These are phyloP conservation scores for Gloeostereum incarnatum DNA, from an alignment of 768 basidiomycete genomes.

Conservation along the genomic window DNA sequence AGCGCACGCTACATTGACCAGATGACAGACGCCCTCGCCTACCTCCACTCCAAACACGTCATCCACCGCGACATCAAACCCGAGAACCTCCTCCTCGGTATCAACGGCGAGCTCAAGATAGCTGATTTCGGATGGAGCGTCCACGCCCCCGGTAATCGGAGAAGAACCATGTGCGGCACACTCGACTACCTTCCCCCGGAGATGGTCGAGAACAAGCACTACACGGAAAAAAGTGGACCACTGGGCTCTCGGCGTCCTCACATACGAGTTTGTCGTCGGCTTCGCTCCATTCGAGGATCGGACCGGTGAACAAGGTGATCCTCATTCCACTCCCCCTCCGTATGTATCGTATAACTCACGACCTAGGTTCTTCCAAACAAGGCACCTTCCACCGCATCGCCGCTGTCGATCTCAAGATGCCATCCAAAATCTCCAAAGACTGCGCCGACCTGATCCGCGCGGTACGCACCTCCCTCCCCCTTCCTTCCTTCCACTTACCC, in stretches of 20 bases:
- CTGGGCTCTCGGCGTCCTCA: constrained; percentile 27
- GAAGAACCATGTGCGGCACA: constrained; percentile 91
- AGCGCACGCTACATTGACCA: constrained; percentile 91
- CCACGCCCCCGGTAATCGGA: constrained; percentile 85
- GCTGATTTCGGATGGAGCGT: constrained; percentile 99
- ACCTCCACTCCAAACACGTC: constrained; percentile 92
- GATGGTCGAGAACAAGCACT: constrained; percentile 92
- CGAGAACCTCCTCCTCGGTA: constrained; percentile 88
- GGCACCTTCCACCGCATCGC: constrained; percentile 65
- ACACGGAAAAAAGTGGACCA: constrained; percentile 86
- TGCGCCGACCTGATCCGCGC: constrained; percentile 37
- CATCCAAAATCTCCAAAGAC: constrained; percentile 28
- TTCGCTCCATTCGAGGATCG: constrained; percentile 68
- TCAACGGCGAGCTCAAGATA: constrained; percentile 96
- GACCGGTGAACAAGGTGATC: constrained; percentile 40
- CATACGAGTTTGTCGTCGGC: constrained; percentile 54
- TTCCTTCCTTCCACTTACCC: neutral
- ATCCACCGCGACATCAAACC: constrained; percentile 99
- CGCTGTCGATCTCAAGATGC: constrained; percentile 44
- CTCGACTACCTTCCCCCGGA: constrained; percentile 96
- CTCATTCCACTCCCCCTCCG: neutral
- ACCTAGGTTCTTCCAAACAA: constrained; percentile 9
- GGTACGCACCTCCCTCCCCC: constrained; percentile 14
- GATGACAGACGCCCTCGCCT: constrained; percentile 92
- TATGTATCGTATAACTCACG: neutral